Base-by-base conservation (phyloP, 257 asterid genomes). In the Phtheirospermum japonicum region DNA sequence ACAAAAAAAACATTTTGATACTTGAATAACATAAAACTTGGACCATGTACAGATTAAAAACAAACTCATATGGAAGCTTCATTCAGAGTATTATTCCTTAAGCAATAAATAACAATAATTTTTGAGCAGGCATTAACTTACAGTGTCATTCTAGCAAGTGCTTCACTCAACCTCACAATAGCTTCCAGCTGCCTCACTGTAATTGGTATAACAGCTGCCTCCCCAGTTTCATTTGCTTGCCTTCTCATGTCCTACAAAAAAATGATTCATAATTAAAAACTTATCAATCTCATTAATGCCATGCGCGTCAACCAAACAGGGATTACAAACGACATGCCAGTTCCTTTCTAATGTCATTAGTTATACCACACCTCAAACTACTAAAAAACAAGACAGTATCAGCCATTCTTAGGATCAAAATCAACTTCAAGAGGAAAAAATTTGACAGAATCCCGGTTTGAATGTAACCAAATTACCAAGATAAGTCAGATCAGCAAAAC, bases 181-280 rank as follows among this genome's bases (percentile, higher is more conserved):
- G 98, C 98, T 74, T 91, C 98, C 63, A 91, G 79, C 81, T 91
- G 98, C 84, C 97, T 80, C 72, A 91, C 98, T 12, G 98, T 91
- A 64, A 91, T 91, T 69, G 98, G 98, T 71, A 91, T 84, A 1
- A 78, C 95, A 69, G 90, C 78, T 23, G 92, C 80, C 82, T 83
- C 95, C 64, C 96, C 96, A 67, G 82, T 83, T 65, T 91, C 96
- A 77, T 86, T 91, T 70, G 98, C 89, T 72, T 88, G 96, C 60
- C 88, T 74, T 67, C 95, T 83, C 95, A 91, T 86, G 62, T 88
- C 95, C 98, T 91, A 70, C 63, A 69, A 72, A 48, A 46, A 30
- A 23, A 1, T 23, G 3, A 23, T 23, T 23, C 28, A 23, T 23
- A 23, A 23, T 23, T 23, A 26, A 59, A 74, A 57, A 75, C 66